These are phyloP conservation scores for Platanthera guangdongensis DNA, from an alignment of 106 monocot genomes.

Conservation along the genomic window DNA sequence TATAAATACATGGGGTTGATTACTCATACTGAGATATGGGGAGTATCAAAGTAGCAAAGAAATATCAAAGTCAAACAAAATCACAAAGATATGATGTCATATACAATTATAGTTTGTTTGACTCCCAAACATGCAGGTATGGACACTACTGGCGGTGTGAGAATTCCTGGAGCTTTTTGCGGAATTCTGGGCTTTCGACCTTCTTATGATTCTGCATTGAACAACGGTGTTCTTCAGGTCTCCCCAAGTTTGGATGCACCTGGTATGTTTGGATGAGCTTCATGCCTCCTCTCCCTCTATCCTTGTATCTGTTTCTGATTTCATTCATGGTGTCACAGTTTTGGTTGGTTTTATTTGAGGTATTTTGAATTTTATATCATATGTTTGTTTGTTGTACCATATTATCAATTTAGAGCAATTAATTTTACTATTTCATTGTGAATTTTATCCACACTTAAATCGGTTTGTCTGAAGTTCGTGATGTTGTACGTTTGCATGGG, in stretches of 20 bases:
- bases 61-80: not conserved
- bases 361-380: not conserved
- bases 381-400: not conserved
- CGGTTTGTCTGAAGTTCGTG: not conserved
- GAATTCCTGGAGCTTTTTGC: constrained; percentile 78
- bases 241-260: constrained; percentile 80
- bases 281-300: not conserved
- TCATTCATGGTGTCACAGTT: not conserved
- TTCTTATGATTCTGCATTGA: constrained; percentile 56
- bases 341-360: not conserved
- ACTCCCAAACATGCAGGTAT: constrained; percentile 42
- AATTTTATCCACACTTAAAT: not conserved
- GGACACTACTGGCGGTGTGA: constrained; percentile 83
- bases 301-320: not conserved
- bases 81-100: not conserved
- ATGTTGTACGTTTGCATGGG: not conserved
- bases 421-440: constrained; percentile 2
- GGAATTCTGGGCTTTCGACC: constrained; percentile 72
- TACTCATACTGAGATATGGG: too few species aligned
- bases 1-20: too few species aligned
- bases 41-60: too few species aligned
- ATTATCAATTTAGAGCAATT: not conserved
- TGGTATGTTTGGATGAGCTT: constrained; percentile 40
- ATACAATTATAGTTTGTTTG: constrained; percentile 2
- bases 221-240: constrained; percentile 62